Base-by-base conservation (phyloP, 345 rosid species). In the Carallia brachiata region DNA sequence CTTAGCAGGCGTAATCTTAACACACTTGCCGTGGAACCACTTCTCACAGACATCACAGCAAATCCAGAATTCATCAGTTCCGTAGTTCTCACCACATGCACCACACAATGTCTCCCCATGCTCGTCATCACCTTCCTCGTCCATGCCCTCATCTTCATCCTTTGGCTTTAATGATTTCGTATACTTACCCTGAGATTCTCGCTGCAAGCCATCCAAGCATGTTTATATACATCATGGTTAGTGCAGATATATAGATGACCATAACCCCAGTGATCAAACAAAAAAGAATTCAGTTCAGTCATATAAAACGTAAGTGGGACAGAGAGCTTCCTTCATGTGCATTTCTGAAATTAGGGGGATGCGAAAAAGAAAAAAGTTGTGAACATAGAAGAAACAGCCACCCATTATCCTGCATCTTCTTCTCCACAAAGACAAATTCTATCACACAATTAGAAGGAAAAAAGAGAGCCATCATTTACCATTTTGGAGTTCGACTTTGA, bases 21-120 rank as follows among this genome's bases (percentile, higher is more conserved):
- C 97, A 59, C 98, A 93, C 84, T 81, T 82, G 16, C 96, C 96
- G 40, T 89, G 96, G 76, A 91, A 91, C 97, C 97, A 91, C 78
- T 79, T 84, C 81, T 91, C 97, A 34, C 97, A 91, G 30, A 81
- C 66, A 74, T 91, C 97, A 5, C 97, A 91, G 61, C 88, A 83
- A 66, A 91, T 91, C 96, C 97, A 91, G 77, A 89, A 91, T 72
- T 91, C 96, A 70, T 89, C 93, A 6, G 87, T 36, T 10, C 76
- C 91, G 68, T 91, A 89, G 76, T 89, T 84, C 76, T 88, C 88
- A 54, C 90, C 96, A 52, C 97, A 91, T 15, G 92, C 96, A 55
- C 97, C 94, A 34, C 96, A 90, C 50, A 88, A 63, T 32, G 97
- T 84, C 17, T 89, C 90, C 18, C 90, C 90, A 1, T 85, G 87